Evolutionary conservation across 257 asterid genomes (phyloP), one percentile per base, ranked within the genome.

Genomic region (Petunia secreta): DNA sequence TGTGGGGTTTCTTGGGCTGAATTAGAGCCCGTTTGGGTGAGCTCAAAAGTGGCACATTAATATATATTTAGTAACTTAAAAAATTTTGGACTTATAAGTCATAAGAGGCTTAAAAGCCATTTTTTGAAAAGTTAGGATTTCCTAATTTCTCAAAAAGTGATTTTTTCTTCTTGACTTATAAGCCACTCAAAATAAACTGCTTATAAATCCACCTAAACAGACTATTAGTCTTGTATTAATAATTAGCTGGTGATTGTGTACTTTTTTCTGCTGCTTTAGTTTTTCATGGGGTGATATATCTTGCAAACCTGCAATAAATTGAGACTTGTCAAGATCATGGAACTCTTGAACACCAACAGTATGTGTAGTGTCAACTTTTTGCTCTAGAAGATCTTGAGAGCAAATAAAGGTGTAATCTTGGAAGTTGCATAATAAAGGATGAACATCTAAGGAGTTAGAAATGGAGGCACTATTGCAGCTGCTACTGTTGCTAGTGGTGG

Each of bases 321-420:
- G 89, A 50, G 97, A 91, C 74, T 87, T 88, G 87, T 79, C 90
- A 37, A 92, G 85, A 75, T 91, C 94, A 80, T 87, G 87, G 85
- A 91, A 82, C 57, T 89, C 91, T 54, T 81, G 44, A 46, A 77
- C 59, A 48, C 80, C 44, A 46, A 77, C 59, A 48, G 4, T 57
- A 57, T 14, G 3, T 13, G 14, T 57, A 6, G n/a, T 83, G 52
- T 76, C 83, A 75, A 37, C 80, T 55, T 80, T 85, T 8, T 86
- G 83, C 76, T 55, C 90, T 15, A 84, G 80, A 78, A 81, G 91
- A 87, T 89, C 93, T 84, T 87, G 89, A 5, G 87, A 58, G 40
- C 68, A 10, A 16, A 85, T 71, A 15, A 81, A 85, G 82, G 8
- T 81, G 60, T 34, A 82, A 16, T 88, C 87, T 65, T 81, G 89